phyloP scores from a whole-genome alignment of 495 filamentous ascomycete genomes.

The Penicillium atrosanguineum region DNA sequence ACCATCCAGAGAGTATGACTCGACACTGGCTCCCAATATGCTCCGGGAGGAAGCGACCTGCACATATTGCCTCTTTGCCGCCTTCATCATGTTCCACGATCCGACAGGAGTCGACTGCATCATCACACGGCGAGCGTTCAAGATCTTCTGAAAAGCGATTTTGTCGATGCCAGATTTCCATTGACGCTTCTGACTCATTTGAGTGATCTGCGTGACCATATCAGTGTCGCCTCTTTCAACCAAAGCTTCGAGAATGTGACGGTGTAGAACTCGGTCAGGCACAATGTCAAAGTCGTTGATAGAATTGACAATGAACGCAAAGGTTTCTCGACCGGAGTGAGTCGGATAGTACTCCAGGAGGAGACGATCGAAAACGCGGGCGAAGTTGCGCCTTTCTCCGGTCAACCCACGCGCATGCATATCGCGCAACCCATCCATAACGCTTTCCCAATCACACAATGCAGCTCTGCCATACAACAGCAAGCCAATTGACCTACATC shows the following conservation, averaged over 20 bases:
- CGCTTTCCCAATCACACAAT: constrained; percentile 41
- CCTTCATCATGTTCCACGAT: constrained; percentile 45
- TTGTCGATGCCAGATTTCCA: constrained; percentile 37
- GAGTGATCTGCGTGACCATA: constrained; percentile 26
- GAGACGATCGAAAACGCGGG: constrained; percentile 38
- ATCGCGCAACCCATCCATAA: constrained; percentile 35
- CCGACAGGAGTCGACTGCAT: constrained; percentile 38
- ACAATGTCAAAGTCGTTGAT: constrained; percentile 35
- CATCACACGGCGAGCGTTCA: constrained; percentile 29
- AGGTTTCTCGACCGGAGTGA: constrained; percentile 32
- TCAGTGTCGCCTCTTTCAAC: constrained; percentile 37
- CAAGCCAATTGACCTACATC: constrained; percentile 39
- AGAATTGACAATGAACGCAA: constrained; percentile 33
- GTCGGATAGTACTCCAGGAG: constrained; percentile 44
- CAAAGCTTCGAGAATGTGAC: constrained; percentile 41
- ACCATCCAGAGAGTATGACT: constrained; percentile 10
- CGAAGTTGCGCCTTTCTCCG: constrained; percentile 25
- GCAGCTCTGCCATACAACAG: constrained; percentile 37
- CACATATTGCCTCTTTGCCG: constrained; percentile 34
- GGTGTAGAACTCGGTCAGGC: constrained; percentile 41
- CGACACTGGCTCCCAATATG: constrained; percentile 31
- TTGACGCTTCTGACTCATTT: constrained; percentile 26
- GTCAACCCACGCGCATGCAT: constrained; percentile 39
- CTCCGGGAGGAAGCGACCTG: constrained; percentile 33
- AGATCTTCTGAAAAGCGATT: constrained; percentile 23